Evolutionary conservation across 176 grass and related monocot genomes (phyloP).

Genomic region (bread wheat (Triticum aestivum)): DNA sequence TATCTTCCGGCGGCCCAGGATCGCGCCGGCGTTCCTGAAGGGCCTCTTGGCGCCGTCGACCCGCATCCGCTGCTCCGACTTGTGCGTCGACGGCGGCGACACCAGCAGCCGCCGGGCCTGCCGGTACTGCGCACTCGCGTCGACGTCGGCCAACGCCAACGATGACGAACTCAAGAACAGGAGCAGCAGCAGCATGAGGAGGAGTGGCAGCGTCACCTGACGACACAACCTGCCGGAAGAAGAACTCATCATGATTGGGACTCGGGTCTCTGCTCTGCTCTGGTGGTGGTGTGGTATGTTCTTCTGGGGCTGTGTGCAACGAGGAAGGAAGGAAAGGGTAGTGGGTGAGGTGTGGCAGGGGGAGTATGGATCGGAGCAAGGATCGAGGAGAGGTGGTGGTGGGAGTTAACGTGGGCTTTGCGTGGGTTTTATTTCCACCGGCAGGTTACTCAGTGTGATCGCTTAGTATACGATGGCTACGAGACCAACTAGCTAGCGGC

Average conservation of each 20-base stretch:
- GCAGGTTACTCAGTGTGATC: no score
- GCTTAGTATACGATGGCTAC: no score
- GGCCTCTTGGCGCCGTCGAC: slow-evolving; percentile 21
- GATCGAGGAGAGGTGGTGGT: slow-evolving; percentile 30
- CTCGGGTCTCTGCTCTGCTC: neutral
- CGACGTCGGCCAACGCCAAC: neutral
- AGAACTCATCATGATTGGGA: neutral
- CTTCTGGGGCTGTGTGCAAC: slow-evolving; percentile 31
- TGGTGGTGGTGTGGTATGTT: neutral
- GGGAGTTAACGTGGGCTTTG: slow-evolving; percentile 46
- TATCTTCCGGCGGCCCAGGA: slow-evolving; percentile 23
- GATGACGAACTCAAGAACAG: neutral
- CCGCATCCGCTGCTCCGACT: slow-evolving; percentile 29
- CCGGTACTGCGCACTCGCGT: neutral
- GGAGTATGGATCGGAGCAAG: slow-evolving; percentile 22
- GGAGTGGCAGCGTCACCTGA: neutral
- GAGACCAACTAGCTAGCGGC: slow-evolving; percentile 34
- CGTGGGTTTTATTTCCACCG: slow-evolving; percentile 35
- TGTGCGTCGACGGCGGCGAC: slow-evolving; percentile 30
- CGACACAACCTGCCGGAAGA: neutral
- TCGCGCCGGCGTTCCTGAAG: slow-evolving; percentile 26
- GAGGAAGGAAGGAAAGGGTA: neutral
- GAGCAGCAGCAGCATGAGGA: neutral
- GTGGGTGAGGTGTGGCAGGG: neutral
- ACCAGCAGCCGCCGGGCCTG: slow-evolving; percentile 33